A percentile compares a stretch with the other conserved stretches of the same genome.
phyloP scores from a whole-genome alignment of 805 yeast species.

The Zygoascus bituminiphila region DNA sequence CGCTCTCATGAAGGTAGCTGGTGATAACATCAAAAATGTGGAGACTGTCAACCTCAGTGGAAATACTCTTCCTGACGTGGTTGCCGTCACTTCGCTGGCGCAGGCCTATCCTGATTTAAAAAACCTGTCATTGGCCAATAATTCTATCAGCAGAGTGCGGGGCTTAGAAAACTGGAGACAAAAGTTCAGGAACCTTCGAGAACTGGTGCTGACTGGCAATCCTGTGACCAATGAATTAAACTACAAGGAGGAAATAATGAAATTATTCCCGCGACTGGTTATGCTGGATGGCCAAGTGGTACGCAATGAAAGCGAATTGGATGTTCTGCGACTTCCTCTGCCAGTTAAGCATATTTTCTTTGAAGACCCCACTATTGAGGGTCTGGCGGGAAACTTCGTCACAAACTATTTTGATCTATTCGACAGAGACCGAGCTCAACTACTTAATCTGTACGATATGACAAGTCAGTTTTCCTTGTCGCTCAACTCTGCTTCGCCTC shows the following conservation, averaged over 20 bases:
- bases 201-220: slow-evolving; percentile 69
- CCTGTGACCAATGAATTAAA: slow-evolving; percentile 48
- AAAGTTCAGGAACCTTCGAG: slow-evolving; percentile 66
- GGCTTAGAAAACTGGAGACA: slow-evolving; percentile 67
- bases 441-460: slow-evolving; percentile 65
- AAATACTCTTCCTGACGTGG: slow-evolving; percentile 57
- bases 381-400: slow-evolving; percentile 67
- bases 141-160: slow-evolving; percentile 51
- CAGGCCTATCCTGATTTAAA: slow-evolving; percentile 64
- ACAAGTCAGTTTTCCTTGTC: slow-evolving; percentile 81
- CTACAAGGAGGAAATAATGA: slow-evolving; percentile 55
- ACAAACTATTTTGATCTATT: slow-evolving; percentile 68
- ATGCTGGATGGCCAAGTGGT: slow-evolving; percentile 71
- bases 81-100: slow-evolving; percentile 54
- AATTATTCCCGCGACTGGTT: slow-evolving; percentile 69
- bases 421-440: slow-evolving; percentile 69
- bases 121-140: slow-evolving; percentile 75
- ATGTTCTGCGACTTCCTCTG: slow-evolving; percentile 25
- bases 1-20: slow-evolving; percentile 80
- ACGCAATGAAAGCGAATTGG: slow-evolving; percentile 55
- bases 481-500: slow-evolving; percentile 65
- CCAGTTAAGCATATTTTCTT: slow-evolving; percentile 60
- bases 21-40: slow-evolving; percentile 39
- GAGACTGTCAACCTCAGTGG: slow-evolving; percentile 48
- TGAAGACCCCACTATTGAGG: slow-evolving; percentile 64